Conservation (phyloP, 768 basidiomycete species). For the Kwoniella heveanensis region DNA sequence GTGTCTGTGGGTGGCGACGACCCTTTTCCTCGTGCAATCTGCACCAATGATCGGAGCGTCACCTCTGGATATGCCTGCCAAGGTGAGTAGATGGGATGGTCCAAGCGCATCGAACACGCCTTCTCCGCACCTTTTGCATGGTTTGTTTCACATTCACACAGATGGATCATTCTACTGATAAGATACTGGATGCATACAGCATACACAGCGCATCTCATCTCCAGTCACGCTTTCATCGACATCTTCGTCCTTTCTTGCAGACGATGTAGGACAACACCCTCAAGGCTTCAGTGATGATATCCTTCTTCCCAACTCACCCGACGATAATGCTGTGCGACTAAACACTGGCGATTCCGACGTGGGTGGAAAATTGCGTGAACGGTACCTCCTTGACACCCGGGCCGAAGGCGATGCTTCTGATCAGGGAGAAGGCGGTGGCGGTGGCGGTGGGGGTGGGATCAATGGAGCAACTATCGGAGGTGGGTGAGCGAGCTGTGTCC, state of each 20-base stretch:
- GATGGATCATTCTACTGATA: background rate
- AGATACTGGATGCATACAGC: background rate
- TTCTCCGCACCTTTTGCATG: background rate
- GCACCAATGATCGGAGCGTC: background rate
- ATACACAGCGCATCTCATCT: too few species aligned
- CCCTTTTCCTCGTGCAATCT: background rate
- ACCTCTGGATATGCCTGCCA: too few species aligned
- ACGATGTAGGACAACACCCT: too few species aligned
- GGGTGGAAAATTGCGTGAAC: background rate
- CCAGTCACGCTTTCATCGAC: too few species aligned
- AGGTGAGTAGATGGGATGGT: too few species aligned
- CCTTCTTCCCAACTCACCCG: too few species aligned
- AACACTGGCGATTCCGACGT: slow-evolving; percentile 2
- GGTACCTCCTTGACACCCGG: slow-evolving; percentile 17
- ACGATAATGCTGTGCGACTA: too few species aligned
- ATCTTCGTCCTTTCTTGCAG: too few species aligned
- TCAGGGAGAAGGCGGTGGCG: background rate
- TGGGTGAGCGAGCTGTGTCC: too few species aligned
- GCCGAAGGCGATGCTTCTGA: background rate
- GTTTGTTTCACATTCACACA: too few species aligned
- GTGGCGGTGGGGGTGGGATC: slow-evolving; percentile 13
- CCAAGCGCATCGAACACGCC: background rate
- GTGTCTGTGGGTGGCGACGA: too few species aligned
- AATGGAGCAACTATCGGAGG: slow-evolving; percentile 15
- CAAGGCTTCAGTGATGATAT: too few species aligned